phyloP scores from a whole-genome alignment of 805 yeast genomes.

The Candida loeiensis region DNA sequence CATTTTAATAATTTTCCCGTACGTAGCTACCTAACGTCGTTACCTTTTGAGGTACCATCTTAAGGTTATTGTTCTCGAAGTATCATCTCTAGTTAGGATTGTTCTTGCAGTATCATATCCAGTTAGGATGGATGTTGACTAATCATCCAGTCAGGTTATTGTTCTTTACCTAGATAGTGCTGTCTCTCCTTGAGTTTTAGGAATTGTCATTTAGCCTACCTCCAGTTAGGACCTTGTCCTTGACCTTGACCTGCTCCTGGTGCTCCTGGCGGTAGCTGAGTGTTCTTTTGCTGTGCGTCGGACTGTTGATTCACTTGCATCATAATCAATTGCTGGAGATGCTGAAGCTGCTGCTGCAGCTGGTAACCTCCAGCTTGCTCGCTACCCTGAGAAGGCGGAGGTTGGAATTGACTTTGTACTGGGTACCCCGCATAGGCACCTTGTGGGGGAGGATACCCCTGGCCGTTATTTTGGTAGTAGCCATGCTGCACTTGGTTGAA shows the following conservation, averaged over 20 bases:
- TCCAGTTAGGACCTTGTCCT: constrained; percentile 1
- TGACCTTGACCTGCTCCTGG: too few relatives aligned
- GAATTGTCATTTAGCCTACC: too few relatives aligned
- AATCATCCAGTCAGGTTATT: too few relatives aligned
- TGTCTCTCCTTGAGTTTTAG: too few relatives aligned
- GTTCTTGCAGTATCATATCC: too few relatives aligned
- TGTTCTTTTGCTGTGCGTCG: not conserved
- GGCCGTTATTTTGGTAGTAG: constrained; percentile 6
- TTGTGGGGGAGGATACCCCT: not conserved
- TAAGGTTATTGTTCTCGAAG: too few relatives aligned
- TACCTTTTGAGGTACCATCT: too few relatives aligned
- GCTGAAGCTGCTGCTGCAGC: constrained; percentile 21
- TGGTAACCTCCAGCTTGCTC: constrained; percentile 9
- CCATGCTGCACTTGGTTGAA: constrained; percentile 18
- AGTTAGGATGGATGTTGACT: too few relatives aligned
- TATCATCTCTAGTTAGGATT: too few relatives aligned
- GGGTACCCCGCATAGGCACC: constrained; percentile 4
- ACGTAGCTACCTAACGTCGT: too few relatives aligned
- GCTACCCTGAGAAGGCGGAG: constrained; percentile 1
- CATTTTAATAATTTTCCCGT: not conserved
- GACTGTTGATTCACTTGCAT: constrained; percentile 18
- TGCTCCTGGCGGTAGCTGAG: constrained; percentile 1
- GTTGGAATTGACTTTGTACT: not conserved
- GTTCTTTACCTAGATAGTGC: too few relatives aligned
- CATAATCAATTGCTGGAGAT: constrained; percentile 21